These are phyloP conservation scores for Leishmania braziliensis DNA, from an alignment of 208 protist species.

Conservation along the genomic window DNA sequence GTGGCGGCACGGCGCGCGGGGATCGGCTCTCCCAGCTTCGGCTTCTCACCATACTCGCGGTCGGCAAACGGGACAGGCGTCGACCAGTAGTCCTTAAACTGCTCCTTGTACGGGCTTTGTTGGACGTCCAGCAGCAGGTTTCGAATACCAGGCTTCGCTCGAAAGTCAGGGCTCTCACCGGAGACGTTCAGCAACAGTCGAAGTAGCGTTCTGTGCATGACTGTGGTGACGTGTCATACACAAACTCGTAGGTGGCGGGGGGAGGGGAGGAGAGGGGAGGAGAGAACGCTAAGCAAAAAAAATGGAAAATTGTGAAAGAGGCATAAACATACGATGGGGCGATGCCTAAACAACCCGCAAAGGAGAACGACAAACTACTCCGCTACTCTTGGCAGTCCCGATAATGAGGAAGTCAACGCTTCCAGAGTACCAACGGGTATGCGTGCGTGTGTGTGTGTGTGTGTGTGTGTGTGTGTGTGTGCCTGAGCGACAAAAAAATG, in stretches of 20 bases:
- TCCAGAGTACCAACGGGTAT: too few species aligned
- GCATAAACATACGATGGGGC: background rate
- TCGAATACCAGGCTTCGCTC: constrained; percentile 72
- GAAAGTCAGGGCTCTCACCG: constrained; percentile 81
- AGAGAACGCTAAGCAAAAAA: background rate
- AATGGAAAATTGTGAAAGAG: background rate
- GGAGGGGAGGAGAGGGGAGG: background rate
- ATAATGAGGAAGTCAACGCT: too few species aligned
- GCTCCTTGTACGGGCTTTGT: constrained; percentile 89
- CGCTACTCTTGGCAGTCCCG: too few species aligned
- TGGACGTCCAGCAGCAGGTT: constrained; percentile 81
- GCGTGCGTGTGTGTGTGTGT: too few species aligned
- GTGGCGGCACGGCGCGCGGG: constrained; percentile 77
- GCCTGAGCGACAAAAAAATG: background rate
- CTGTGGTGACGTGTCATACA: background rate
- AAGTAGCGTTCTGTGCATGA: constrained; percentile 44
- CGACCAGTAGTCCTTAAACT: constrained; percentile 91
- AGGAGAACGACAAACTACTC: too few species aligned
- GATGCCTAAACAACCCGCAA: too few species aligned
- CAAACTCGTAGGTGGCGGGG: background rate
- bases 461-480: too few species aligned
- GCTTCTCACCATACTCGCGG: constrained; percentile 86
- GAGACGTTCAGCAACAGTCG: constrained; percentile 69
- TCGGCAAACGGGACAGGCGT: constrained; percentile 84
- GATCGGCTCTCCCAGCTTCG: constrained; percentile 78